These are phyloP conservation scores for Cladosporium sp. DNA, from an alignment of 2,329 filamentous ascomycete genomes.

Conservation along the genomic window DNA sequence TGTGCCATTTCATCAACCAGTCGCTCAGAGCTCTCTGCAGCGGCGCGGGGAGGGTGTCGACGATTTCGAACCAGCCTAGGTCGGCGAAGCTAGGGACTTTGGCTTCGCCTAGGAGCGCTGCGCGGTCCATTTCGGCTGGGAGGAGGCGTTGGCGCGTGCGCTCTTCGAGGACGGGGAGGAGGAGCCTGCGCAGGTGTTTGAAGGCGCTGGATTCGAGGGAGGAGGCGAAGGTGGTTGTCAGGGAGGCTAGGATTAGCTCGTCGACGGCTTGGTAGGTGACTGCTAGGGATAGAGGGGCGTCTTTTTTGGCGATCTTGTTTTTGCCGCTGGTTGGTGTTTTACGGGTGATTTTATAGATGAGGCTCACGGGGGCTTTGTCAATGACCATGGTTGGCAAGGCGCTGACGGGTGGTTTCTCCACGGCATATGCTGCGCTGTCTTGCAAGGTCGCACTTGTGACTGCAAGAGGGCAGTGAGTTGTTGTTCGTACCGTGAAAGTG, in stretches of 20 bases:
- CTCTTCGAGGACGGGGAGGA: constrained; percentile 47
- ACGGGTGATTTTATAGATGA: constrained; percentile 72
- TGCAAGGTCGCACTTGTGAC: constrained; percentile 67
- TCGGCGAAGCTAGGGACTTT: constrained; percentile 48
- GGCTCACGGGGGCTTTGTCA: constrained; percentile 71
- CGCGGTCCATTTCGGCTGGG: constrained; percentile 45
- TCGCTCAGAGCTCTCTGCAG: constrained; percentile 40
- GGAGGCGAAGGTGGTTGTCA: constrained; percentile 43
- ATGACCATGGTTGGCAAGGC: constrained; percentile 59
- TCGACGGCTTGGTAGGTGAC: constrained; percentile 73
- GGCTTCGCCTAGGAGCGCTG: constrained; percentile 50
- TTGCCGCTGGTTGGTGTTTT: constrained; percentile 35
- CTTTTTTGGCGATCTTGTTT: constrained; percentile 22
- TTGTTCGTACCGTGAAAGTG: constrained; percentile 83
- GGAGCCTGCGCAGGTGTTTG: constrained; percentile 43
- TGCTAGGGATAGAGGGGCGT: constrained; percentile 56
- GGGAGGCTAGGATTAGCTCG: constrained; percentile 58
- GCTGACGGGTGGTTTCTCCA: constrained; percentile 46
- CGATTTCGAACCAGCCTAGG: constrained; percentile 49
- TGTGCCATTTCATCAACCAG: constrained; percentile 56
- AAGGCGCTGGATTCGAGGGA: constrained; percentile 47
- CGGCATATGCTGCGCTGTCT: constrained; percentile 63
- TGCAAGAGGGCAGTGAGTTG: constrained; percentile 67
- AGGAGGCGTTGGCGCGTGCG: constrained; percentile 39
- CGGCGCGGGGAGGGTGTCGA: constrained; percentile 47